Percentiles rank a stretch among this genome's conserved stretches.
phyloP scores from a whole-genome alignment of 2,329 filamentous ascomycete species.

The Sodiomyces alkalinus region DNA sequence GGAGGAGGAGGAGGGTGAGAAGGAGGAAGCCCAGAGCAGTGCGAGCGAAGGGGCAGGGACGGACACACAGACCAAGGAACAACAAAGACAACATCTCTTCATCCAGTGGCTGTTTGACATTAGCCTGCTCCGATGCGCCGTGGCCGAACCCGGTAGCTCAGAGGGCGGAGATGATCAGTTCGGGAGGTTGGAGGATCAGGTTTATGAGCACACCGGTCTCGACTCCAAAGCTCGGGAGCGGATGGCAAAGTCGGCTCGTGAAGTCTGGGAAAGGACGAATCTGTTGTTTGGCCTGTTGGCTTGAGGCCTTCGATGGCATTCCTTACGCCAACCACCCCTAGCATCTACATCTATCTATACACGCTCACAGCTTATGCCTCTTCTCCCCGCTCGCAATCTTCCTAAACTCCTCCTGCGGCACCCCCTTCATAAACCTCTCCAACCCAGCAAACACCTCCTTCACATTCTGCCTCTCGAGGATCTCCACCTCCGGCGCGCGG shows the following conservation, averaged over 20 bases:
- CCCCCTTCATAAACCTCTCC: conserved; percentile 61
- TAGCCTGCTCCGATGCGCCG: conserved; percentile 29
- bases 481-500: conserved; percentile 53
- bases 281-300: conserved; percentile 67
- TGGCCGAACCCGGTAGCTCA: conserved; percentile 15
- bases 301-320: conserved; percentile 10
- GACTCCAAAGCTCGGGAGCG: conserved; percentile 34
- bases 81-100: conserved; percentile 28
- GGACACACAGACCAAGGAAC: conserved; percentile 1
- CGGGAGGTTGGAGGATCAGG: conserved; percentile 27
- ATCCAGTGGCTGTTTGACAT: conserved; percentile 50
- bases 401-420: conserved; percentile 79
- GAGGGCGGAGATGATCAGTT: conserved; percentile 20
- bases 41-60: not conserved
- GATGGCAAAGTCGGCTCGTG: conserved; percentile 47
- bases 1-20: conserved; percentile 4
- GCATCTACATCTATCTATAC: conserved; percentile 3
- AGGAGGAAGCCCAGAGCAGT: conserved; percentile 3
- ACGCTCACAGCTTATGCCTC: conserved; percentile 69
- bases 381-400: conserved; percentile 80
- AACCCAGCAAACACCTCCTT: conserved; percentile 76
- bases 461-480: conserved; percentile 63
- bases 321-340: not conserved
- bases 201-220: conserved; percentile 30
- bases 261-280: conserved; percentile 73